A percentile compares a stretch with the other conserved stretches of the same genome.
Evolutionary conservation across 495 filamentous ascomycete species (phyloP).

Genomic region (Penicillium longicatenatum): DNA sequence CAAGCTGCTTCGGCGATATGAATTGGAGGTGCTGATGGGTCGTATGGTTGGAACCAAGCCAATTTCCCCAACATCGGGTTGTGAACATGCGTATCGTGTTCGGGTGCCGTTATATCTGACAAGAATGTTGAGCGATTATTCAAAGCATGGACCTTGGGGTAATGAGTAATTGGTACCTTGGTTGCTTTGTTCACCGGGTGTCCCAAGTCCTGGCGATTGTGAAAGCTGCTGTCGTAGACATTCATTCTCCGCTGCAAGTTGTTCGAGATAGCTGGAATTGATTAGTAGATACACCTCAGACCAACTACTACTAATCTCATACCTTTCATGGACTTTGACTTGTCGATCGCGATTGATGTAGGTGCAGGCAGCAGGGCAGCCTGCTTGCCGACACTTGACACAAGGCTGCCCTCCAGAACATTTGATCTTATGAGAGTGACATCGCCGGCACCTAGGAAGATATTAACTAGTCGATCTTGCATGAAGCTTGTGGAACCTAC

Average conservation of each 20-base stretch:
- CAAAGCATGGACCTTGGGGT: not conserved
- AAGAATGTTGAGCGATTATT: not conserved
- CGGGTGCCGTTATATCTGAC: not conserved
- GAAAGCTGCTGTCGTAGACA: conserved; percentile 24
- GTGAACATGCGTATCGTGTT: conserved; percentile 22
- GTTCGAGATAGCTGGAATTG: conserved; percentile 29
- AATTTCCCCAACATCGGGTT: conserved; percentile 35
- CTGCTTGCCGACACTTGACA: conserved; percentile 28
- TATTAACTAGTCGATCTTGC: not conserved
- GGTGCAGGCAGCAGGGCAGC: conserved; percentile 27
- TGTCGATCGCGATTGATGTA: conserved; percentile 41
- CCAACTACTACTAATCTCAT: not conserved
- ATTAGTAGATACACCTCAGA: not conserved
- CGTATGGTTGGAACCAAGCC: conserved; percentile 38
- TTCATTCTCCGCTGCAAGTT: conserved; percentile 28
- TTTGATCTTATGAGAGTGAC: conserved; percentile 41
- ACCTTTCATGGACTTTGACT: conserved; percentile 39
- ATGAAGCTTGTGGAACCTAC: conserved; percentile 13
- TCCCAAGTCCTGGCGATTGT: conserved; percentile 5
- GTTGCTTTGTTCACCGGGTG: not conserved
- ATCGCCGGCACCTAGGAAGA: conserved; percentile 34
- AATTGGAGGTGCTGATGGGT: conserved; percentile 32
- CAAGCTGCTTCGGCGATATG: conserved; percentile 39
- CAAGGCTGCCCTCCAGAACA: conserved; percentile 41
- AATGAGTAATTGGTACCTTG: not conserved